These are phyloP conservation scores for Mycena capillaripes DNA, from an alignment of 768 basidiomycete species.

Conservation along the genomic window DNA sequence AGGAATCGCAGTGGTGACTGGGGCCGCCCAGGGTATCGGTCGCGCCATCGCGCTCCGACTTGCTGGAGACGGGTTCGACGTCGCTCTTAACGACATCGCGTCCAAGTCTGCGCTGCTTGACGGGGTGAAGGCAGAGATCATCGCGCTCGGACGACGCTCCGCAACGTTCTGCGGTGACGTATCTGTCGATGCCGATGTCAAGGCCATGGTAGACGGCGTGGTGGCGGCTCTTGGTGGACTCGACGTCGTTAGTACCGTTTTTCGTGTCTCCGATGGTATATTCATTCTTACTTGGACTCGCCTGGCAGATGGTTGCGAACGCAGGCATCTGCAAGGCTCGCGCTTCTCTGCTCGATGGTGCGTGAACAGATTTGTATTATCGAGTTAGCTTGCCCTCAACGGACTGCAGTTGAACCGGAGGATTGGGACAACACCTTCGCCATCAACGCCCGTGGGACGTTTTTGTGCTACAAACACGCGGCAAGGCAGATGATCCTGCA, in stretches of 20 bases:
- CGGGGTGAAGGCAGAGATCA: slow-evolving; percentile 38
- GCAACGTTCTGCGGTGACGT: slow-evolving; percentile 40
- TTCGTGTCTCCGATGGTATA: not conserved
- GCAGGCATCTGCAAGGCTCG: slow-evolving; percentile 22
- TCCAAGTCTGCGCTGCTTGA: slow-evolving; percentile 34
- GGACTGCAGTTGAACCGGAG: not conserved
- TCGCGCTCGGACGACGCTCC: slow-evolving; percentile 29
- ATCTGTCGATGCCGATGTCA: slow-evolving; percentile 40
- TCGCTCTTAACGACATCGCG: slow-evolving; percentile 45
- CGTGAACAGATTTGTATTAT: not conserved
- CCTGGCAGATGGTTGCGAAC: slow-evolving; percentile 26
- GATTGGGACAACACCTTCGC: slow-evolving; percentile 24
- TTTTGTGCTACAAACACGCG: slow-evolving; percentile 43
- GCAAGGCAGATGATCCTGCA: slow-evolving; percentile 44
- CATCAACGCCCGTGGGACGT: slow-evolving; percentile 24
- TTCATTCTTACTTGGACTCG: not conserved
- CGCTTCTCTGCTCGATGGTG: slow-evolving; percentile 18
- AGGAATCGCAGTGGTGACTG: slow-evolving; percentile 43
- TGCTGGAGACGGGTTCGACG: slow-evolving; percentile 45
- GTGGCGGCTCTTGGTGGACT: slow-evolving; percentile 38
- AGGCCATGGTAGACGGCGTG: slow-evolving; percentile 34
- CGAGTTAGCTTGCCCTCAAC: not conserved
- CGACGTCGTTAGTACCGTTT: slow-evolving; percentile 33
- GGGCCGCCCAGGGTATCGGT: slow-evolving; percentile 47
- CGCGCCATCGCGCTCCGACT: slow-evolving; percentile 43